Conservation (phyloP, 2,329 filamentous ascomycete species). For the Endoconidiophora laricicola region DNA sequence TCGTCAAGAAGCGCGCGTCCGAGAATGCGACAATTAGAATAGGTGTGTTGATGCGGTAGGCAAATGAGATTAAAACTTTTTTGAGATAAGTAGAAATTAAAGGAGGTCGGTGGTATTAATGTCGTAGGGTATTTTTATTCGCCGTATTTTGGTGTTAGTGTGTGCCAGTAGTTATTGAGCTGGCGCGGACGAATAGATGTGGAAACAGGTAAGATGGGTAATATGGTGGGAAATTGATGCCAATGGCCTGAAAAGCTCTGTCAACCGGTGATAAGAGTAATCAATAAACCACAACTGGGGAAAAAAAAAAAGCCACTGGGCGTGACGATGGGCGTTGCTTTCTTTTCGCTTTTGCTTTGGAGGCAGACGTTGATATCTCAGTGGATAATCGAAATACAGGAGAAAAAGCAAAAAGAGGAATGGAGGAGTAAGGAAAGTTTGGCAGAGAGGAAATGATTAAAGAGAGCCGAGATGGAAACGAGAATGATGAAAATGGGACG, state of each 20-base stretch:
- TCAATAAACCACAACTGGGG: not conserved
- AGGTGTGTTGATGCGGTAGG: not conserved
- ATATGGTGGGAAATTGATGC: not conserved
- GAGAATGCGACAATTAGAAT: not conserved
- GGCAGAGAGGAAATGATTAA: slow-evolving; percentile 11
- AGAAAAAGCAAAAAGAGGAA: slow-evolving; percentile 1
- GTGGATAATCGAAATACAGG: not conserved
- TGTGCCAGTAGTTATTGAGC: too few relatives aligned
- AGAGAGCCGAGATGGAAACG: slow-evolving; percentile 11
- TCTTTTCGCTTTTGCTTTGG: too few relatives aligned
- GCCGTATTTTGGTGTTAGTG: not conserved
- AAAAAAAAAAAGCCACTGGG: too few relatives aligned
- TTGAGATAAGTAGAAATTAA: slow-evolving; percentile 5
- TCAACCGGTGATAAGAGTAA: slow-evolving; percentile 11
- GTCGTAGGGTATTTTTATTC: not conserved
- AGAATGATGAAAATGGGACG: not conserved
- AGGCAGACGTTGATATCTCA: too few relatives aligned
- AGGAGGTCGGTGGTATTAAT: slow-evolving; percentile 7
- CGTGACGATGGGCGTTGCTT: too few relatives aligned
- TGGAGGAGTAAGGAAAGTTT: slow-evolving; percentile 8
- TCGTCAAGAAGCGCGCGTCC: too few relatives aligned
- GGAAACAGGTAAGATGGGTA: not conserved
- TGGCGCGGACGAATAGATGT: not conserved
- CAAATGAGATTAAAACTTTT: not conserved
- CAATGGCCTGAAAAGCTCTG: not conserved